A percentile compares a stretch with the other conserved stretches of the same genome.
Conservation (phyloP, 805 yeast species). For the Candida corydali region DNA sequence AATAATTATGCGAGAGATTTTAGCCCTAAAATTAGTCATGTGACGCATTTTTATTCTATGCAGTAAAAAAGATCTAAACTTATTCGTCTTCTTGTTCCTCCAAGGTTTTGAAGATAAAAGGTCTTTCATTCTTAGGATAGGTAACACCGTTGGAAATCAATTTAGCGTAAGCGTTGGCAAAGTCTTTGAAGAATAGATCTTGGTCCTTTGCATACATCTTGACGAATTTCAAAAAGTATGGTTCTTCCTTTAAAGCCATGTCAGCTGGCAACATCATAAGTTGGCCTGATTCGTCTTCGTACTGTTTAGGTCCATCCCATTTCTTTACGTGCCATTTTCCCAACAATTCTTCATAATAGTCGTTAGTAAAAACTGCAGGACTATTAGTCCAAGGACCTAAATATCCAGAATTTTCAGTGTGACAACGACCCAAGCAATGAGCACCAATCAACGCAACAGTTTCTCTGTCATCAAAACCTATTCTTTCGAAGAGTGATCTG, state of each 20-base stretch:
- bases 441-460: slow-evolving; percentile 42
- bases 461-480: slow-evolving; percentile 41
- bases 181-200: slow-evolving; percentile 47
- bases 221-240: slow-evolving; percentile 41
- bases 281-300: slow-evolving; percentile 33
- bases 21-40: not conserved
- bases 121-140: slow-evolving; percentile 48
- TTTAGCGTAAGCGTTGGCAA: slow-evolving; percentile 41
- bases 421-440: slow-evolving; percentile 39
- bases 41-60: no score
- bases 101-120: slow-evolving; percentile 56
- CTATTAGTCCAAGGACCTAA: slow-evolving; percentile 45
- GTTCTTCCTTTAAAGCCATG: slow-evolving; percentile 47
- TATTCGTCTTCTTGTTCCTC: slow-evolving; percentile 54
- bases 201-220: slow-evolving; percentile 48
- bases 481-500: slow-evolving; percentile 55
- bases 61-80: no score
- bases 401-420: slow-evolving; percentile 32
- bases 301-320: slow-evolving; percentile 41
- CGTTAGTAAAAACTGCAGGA: slow-evolving; percentile 38
- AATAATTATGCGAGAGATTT: not conserved
- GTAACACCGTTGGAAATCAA: slow-evolving; percentile 42
- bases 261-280: slow-evolving; percentile 61
- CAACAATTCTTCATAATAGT: slow-evolving; percentile 34
- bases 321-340: slow-evolving; percentile 51